Conservation (phyloP, 345 rosid species). For the Aquilaria sinensis region DNA sequence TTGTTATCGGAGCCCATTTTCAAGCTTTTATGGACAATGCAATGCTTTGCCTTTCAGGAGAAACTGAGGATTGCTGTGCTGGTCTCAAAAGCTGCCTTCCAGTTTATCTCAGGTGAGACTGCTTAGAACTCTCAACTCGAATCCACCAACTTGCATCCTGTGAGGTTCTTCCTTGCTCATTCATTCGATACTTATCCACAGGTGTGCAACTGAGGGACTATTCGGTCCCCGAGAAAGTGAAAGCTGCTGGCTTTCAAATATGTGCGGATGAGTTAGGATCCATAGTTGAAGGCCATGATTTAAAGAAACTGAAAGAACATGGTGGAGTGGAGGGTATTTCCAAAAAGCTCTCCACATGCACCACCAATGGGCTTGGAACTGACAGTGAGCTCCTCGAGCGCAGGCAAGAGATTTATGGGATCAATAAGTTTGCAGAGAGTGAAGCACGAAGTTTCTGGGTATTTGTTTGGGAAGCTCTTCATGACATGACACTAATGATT, state of each 20-base stretch:
- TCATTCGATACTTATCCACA: slow-evolving; percentile 14
- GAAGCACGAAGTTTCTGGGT: slow-evolving; percentile 64
- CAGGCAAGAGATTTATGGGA: slow-evolving; percentile 70
- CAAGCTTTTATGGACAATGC: background rate
- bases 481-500: slow-evolving; percentile 91
- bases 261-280: slow-evolving; percentile 88
- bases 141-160: background rate
- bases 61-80: slow-evolving; percentile 82
- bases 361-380: slow-evolving; percentile 44
- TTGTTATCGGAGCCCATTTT: background rate
- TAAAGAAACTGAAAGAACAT: slow-evolving; percentile 69
- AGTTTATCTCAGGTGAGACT: slow-evolving; percentile 62
- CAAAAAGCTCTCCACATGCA: slow-evolving; percentile 55
- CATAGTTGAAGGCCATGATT: slow-evolving; percentile 73
- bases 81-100: slow-evolving; percentile 90
- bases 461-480: slow-evolving; percentile 94
- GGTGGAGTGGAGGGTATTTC: slow-evolving; percentile 70
- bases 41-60: slow-evolving; percentile 40
- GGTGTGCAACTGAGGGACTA: slow-evolving; percentile 75
- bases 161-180: background rate
- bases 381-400: slow-evolving; percentile 26
- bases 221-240: slow-evolving; percentile 68
- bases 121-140: background rate
- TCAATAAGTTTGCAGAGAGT: slow-evolving; percentile 77
- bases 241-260: slow-evolving; percentile 74